Evolutionary conservation across 768 basidiomycete species (phyloP).

Genomic region (Kwoniella sp.): DNA sequence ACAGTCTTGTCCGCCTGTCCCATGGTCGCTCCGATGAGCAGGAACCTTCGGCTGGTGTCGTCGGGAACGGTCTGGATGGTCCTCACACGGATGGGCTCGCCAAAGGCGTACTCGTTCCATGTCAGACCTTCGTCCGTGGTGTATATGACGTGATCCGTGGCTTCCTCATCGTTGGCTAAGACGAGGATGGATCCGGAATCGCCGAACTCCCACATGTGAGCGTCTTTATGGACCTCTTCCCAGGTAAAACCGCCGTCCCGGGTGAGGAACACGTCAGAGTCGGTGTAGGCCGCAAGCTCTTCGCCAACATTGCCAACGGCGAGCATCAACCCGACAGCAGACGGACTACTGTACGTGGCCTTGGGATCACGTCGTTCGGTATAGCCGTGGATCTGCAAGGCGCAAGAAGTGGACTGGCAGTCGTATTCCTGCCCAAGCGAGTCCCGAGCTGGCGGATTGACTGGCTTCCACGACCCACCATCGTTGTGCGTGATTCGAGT

Average conservation of each 20-base stretch:
- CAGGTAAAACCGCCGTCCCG: slow-evolving; percentile 96
- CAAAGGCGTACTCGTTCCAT: slow-evolving; percentile 86
- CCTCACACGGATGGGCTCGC: slow-evolving; percentile 67
- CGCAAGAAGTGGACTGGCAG: slow-evolving; percentile 68
- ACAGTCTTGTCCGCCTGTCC: slow-evolving; percentile 55
- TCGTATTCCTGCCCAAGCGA: slow-evolving; percentile 68
- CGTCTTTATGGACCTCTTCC: slow-evolving; percentile 98
- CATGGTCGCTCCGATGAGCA: slow-evolving; percentile 68
- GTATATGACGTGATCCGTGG: slow-evolving; percentile 82
- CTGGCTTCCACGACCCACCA: slow-evolving; percentile 84
- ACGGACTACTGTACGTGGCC: slow-evolving; percentile 89
- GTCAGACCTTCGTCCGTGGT: slow-evolving; percentile 80
- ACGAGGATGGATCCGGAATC: slow-evolving; percentile 92
- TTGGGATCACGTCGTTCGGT: slow-evolving; percentile 85
- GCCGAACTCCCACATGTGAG: slow-evolving; percentile 95
- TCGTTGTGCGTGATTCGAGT: slow-evolving; percentile 94
- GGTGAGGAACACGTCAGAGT: slow-evolving; percentile 91
- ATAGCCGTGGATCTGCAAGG: slow-evolving; percentile 89
- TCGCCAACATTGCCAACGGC: slow-evolving; percentile 96
- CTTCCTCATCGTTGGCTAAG: slow-evolving; percentile 90
- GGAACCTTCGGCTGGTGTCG: slow-evolving; percentile 87
- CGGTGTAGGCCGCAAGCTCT: slow-evolving; percentile 68
- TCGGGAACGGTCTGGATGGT: slow-evolving; percentile 79
- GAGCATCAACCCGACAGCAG: slow-evolving; percentile 80
- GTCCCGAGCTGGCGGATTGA: slow-evolving; percentile 70